Conservation (phyloP, 2,329 filamentous ascomycete genomes). For the Aureobasidium zeae region DNA sequence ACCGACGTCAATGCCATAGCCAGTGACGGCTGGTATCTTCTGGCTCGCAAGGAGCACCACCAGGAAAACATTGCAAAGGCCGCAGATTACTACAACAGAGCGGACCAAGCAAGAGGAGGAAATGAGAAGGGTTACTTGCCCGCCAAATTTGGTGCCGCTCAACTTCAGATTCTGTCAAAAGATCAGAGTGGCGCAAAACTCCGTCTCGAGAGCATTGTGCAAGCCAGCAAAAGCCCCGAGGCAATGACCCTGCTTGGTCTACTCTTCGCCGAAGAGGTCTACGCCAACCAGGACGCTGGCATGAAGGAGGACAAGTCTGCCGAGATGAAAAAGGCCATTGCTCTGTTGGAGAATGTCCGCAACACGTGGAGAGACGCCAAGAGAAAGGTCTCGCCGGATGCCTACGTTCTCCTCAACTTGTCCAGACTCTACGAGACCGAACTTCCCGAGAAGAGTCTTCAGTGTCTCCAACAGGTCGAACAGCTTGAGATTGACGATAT, state of each 20-base stretch:
- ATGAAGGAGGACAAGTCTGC: slow-evolving; percentile 77
- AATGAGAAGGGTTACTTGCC: slow-evolving; percentile 85
- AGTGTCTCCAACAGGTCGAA: slow-evolving; percentile 86
- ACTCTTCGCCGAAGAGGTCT: slow-evolving; percentile 89
- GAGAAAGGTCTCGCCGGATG: slow-evolving; percentile 69
- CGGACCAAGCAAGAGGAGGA: slow-evolving; percentile 85
- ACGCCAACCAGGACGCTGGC: slow-evolving; percentile 61
- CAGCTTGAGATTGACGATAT: slow-evolving; percentile 77
- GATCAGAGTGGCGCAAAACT: slow-evolving; percentile 90
- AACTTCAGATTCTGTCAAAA: slow-evolving; percentile 74
- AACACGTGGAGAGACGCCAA: slow-evolving; percentile 88
- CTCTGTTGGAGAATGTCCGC: slow-evolving; percentile 74
- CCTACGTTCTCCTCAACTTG: slow-evolving; percentile 82
- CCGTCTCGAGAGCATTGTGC: slow-evolving; percentile 85
- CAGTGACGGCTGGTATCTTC: slow-evolving; percentile 93
- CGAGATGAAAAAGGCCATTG: slow-evolving; percentile 78
- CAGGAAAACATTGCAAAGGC: slow-evolving; percentile 65
- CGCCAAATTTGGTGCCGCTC: slow-evolving; percentile 87
- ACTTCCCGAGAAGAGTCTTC: slow-evolving; percentile 78
- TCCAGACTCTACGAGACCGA: slow-evolving; percentile 83
- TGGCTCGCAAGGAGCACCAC: slow-evolving; percentile 86
- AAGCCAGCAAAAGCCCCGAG: slow-evolving; percentile 72
- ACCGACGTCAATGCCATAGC: slow-evolving; percentile 95
- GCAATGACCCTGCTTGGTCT: slow-evolving; percentile 88
- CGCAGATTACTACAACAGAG: slow-evolving; percentile 75